These are phyloP conservation scores for Oemleria cerasiformis DNA, from an alignment of 306 rosid species.

Conservation along the genomic window DNA sequence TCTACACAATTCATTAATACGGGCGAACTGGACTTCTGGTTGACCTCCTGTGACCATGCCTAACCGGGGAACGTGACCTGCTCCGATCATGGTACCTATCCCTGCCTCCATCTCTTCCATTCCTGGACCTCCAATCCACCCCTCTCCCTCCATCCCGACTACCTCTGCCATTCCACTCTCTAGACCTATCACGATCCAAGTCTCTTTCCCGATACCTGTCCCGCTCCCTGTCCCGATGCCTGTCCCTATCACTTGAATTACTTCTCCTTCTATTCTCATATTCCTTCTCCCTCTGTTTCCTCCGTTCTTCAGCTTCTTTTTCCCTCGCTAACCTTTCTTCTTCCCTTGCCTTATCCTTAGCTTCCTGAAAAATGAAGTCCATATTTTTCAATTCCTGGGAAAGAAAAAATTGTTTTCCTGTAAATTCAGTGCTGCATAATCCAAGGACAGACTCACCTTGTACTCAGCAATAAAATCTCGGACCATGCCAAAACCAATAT, in stretches of 20 bases:
- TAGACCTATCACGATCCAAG: conserved; percentile 62
- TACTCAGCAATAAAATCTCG: conserved; percentile 80
- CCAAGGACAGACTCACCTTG: conserved; percentile 51
- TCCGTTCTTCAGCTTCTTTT: conserved; percentile 82
- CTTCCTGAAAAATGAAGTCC: conserved; percentile 44
- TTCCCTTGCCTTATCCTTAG: conserved; percentile 80
- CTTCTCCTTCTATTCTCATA: conserved; percentile 57
- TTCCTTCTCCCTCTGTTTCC: conserved; percentile 81
- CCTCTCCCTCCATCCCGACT: conserved; percentile 73
- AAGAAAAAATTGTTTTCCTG: conserved; percentile 7
- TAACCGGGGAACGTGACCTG: conserved; percentile 89
- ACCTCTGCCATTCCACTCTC: conserved; percentile 72
- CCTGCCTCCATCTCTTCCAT: conserved; percentile 82
- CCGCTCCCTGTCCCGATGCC: conserved; percentile 63
- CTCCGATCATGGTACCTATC: conserved; percentile 74
- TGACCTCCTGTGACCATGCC: conserved; percentile 65
- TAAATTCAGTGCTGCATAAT: conserved; percentile 4
- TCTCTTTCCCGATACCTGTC: conserved; percentile 76
- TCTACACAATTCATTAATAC: conserved; percentile 59
- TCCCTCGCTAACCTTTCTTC: conserved; percentile 84
- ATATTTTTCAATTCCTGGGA: conserved; percentile 3
- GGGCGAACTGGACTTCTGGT: conserved; percentile 73
- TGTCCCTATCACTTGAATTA: conserved; percentile 78
- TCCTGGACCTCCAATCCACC: conserved; percentile 64
- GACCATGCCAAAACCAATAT: conserved; percentile 99